Conservation (phyloP, 345 rosid genomes). For the Eucalyptus sp. region DNA sequence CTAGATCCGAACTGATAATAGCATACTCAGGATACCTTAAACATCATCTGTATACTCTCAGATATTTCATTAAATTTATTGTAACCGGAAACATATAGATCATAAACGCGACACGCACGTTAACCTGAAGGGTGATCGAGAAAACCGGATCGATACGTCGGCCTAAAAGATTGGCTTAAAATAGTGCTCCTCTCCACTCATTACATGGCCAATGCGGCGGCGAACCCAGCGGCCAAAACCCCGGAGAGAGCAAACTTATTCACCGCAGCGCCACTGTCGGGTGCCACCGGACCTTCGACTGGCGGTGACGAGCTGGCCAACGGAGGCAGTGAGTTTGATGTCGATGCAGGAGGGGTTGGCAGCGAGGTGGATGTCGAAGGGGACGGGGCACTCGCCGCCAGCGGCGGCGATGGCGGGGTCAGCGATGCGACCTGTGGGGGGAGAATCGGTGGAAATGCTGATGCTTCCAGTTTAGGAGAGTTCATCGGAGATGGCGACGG, state of each 20-base stretch:
- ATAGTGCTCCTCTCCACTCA: neutral
- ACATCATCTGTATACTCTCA: neutral
- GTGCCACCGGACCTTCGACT: neutral
- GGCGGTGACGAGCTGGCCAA: neutral
- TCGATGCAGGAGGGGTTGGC: neutral
- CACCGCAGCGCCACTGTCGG: neutral
- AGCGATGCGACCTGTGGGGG: neutral
- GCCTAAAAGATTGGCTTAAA: neutral
- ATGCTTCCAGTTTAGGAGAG: neutral
- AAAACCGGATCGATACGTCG: neutral
- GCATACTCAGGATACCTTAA: neutral
- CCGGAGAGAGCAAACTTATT: neutral
- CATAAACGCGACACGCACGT: neutral
- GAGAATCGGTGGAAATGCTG: neutral
- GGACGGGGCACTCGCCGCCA: neutral
- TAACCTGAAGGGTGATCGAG: neutral
- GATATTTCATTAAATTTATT: neutral
- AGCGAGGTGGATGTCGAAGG: neutral
- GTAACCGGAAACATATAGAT: neutral
- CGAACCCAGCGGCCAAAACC: neutral
- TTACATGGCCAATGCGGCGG: neutral
- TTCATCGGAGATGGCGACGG: neutral
- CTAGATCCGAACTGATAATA: neutral
- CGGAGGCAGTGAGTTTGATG: neutral
- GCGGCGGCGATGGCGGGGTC: fast-evolving